Evolutionary conservation across 495 filamentous ascomycete species (phyloP), one percentile per base, ranked within the genome.

Genomic region (Annulohypoxylon moriforme): DNA sequence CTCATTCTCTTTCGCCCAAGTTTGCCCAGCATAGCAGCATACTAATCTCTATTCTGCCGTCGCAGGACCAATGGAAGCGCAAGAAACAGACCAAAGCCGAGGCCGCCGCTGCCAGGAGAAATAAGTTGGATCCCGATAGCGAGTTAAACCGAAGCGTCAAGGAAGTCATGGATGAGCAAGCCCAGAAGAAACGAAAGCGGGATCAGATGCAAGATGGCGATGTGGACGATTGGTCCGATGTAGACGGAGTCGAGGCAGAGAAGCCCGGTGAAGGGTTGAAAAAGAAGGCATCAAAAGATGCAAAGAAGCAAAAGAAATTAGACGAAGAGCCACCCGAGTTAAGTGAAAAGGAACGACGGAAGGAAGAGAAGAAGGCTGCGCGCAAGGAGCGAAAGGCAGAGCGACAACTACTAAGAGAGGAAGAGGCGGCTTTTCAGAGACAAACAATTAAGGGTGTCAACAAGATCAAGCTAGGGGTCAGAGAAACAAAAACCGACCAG

Each of bases 51-150:
- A 9, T 42, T 36, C n/a, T 47, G 63, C 69, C 53, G 71, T 73
- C 63, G 77, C 78, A 94, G 90, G 87, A 92, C 65, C 93, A 95
- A 88, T 94, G 92, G 92, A 86, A 89, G 80, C 89, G 88, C 78
- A 94, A 93, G 79, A 96, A 95, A 79, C 92, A 94, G 80, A 92
- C 91, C 52, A 96, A 95, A 79, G 91, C 92, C 74, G 86, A 95
- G 78, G 90, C 90, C 61, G 89, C 88, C 52, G 88, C 89, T 52
- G 92, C 93, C 7, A 91, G 91, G 79, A 82, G 85, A 78, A 93
- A 92, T 40, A 97, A 96, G 80, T 86, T 97, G 13, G 91, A 97
- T 62, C 94, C 94, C 29, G 93, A 94, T 62, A 89, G 89, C 65
- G 88, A 87, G 42, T 75, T 83, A 42, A 81, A 86, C 70, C 91